Evolutionary conservation across 169 alveolate species (phyloP).

Genomic region (Pseudocohnilembus persalinus): DNA sequence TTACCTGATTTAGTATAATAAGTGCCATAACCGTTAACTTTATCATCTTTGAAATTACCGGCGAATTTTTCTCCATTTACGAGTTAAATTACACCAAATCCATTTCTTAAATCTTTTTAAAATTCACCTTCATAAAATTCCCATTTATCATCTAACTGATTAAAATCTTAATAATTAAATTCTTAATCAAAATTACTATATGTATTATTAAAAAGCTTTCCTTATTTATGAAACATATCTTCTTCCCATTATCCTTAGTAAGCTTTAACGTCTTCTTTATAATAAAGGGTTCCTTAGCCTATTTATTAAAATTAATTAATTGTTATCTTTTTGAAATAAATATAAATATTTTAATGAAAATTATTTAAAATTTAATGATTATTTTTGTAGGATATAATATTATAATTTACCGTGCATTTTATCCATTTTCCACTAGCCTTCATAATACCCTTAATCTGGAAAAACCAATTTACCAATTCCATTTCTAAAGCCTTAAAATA

Average conservation of each 20-base stretch:
- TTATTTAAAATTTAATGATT: no score
- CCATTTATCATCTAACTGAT: conserved; percentile 21
- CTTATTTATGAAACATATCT: conserved; percentile 28
- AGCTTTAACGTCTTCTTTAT: conserved; percentile 18
- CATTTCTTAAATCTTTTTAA: conserved; percentile 24
- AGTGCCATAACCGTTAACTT: conserved; percentile 29
- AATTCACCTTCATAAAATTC: conserved; percentile 30
- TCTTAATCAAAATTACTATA: background rate
- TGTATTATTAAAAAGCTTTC: conserved; percentile 20
- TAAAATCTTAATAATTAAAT: conserved; percentile 29
- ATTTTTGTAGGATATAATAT: no score
- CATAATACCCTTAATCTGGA: conserved; percentile 28
- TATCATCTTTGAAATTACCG: conserved; percentile 20
- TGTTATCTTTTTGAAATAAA: no score
- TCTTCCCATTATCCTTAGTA: conserved; percentile 30
- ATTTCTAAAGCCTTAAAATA: conserved; percentile 3
- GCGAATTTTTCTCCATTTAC: conserved; percentile 20
- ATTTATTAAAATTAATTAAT: no score
- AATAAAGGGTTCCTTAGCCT: conserved; percentile 22
- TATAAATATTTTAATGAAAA: no score
- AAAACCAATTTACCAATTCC: conserved; percentile 24
- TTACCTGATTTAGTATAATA: conserved; percentile 11
- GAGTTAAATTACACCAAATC: conserved; percentile 22
- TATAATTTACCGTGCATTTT: conserved; percentile 38
- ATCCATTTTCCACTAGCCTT: conserved; percentile 39